Evolutionary conservation across 2,329 filamentous ascomycete species (phyloP).

Genomic region (Talaromyces sp.): DNA sequence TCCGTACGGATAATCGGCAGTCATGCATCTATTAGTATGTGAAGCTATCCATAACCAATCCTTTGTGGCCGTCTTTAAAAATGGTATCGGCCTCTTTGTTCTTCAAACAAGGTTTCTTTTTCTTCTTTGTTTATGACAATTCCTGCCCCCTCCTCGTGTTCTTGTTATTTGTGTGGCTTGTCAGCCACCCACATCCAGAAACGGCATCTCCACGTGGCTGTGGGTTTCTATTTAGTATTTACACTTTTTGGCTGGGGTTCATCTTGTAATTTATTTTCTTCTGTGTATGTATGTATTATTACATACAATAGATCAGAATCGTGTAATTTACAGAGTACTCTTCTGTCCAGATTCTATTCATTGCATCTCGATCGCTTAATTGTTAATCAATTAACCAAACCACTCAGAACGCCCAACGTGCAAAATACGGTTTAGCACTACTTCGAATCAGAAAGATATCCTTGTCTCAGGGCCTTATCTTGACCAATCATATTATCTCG

Average conservation of each 20-base stretch:
- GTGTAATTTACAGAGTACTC: background rate
- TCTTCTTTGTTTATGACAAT: background rate
- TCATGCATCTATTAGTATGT: too few relatives aligned
- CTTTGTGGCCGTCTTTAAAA: background rate
- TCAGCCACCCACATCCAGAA: background rate
- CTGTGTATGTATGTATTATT: background rate
- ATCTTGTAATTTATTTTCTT: background rate
- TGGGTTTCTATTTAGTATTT: background rate
- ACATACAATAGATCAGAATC: background rate
- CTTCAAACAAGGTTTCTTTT: background rate
- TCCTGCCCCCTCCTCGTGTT: too few relatives aligned
- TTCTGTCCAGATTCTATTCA: background rate
- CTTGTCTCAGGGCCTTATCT: background rate
- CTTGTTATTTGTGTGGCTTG: background rate
- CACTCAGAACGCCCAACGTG: background rate
- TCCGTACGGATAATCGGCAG: background rate
- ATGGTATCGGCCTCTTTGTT: background rate
- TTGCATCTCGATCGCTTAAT: background rate
- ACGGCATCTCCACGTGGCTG: constrained; percentile 5
- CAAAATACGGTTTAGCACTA: background rate
- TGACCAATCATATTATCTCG: background rate
- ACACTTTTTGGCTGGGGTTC: background rate
- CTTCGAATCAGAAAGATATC: background rate
- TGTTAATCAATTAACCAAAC: background rate
- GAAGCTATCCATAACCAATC: background rate